These are phyloP conservation scores for Chloroidium sp. DNA, from an alignment of 163 green algal species.

Conservation along the genomic window DNA sequence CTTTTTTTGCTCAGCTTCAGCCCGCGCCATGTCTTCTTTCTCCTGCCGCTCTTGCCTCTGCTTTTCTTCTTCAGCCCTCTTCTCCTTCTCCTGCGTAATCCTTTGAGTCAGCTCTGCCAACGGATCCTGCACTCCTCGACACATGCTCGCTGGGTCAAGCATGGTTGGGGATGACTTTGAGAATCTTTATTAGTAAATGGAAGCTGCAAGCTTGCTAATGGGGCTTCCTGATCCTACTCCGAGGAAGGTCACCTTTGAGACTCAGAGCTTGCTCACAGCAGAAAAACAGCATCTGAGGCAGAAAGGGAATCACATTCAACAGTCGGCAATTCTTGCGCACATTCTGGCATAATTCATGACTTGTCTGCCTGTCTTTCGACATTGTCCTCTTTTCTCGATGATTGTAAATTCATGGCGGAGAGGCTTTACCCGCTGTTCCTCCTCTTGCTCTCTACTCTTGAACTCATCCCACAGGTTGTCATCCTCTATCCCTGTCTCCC, in stretches of 20 bases:
- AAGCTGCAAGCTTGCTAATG: neutral
- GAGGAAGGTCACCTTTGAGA: too few relatives aligned
- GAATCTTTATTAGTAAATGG: neutral
- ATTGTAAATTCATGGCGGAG: neutral
- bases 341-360: too few relatives aligned
- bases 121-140: neutral
- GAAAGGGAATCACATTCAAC: neutral
- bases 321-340: too few relatives aligned
- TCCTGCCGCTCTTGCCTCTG: conserved; percentile 13
- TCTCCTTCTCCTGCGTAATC: conserved; percentile 18
- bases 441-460: conserved; percentile 32
- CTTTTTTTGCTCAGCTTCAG: conserved; percentile 9
- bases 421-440: conserved; percentile 6
- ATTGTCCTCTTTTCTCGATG: neutral
- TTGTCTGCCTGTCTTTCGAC: too few relatives aligned
- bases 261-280: too few relatives aligned
- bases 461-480: conserved; percentile 48
- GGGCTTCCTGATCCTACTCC: neutral
- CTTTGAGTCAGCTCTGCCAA: neutral
- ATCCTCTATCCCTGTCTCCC: conserved; percentile 6
- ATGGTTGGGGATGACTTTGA: neutral
- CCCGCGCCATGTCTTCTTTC: conserved; percentile 5
- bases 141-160: neutral
- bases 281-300: neutral
- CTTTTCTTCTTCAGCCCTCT: conserved; percentile 27